Evolutionary conservation across 202 grass and related monocot genomes (phyloP), one percentile per base, ranked within the genome.

Genomic region (Saccharum hybrid): DNA sequence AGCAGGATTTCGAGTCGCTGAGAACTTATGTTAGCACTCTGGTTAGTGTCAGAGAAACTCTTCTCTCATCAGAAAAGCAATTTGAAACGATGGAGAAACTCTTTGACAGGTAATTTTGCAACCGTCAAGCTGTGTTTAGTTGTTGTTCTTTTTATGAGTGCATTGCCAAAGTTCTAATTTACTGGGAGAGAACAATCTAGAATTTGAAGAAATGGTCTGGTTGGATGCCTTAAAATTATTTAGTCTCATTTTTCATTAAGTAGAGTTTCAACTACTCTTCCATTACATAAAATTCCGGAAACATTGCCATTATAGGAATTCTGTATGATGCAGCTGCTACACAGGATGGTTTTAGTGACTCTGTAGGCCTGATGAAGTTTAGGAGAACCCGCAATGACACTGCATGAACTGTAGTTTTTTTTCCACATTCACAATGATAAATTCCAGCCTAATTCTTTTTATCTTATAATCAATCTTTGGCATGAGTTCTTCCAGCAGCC

Each of bases 61-160:
- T 97, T 70, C 85, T 97, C 70, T 93, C 86, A 48, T 97, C 94
- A 7, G 91, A 94, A 73, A 97, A 97, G 82, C 90, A 93, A 28
- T 90, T 97, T 10, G 83, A 97, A 74, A 89, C 91, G 68, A 93
- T 91, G 63, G 94, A 97, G 43, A 97, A 94, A 66, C 89, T 94
- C 52, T 97, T 97, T 41, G 94, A 94, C 85, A 94, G 91, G 94
- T 97, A 91, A 15, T 41, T 89, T 63, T 21, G 11, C 75, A 69
- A 78, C 12, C 52, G 2, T 13, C 4, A 7, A 9, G 5, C 3
- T 79, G 7, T 80, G 43, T 71, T 30, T 0, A n/a, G 8, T 78
- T 40, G 12, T 11, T 66, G 3, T 4, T 31, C n/a, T 39, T 70
- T 88, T 41, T 69, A 38, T 38, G 11, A 65, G 49, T 73, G 23